phyloP scores from a whole-genome alignment of 257 asterid genomes.

The Lantana camara region DNA sequence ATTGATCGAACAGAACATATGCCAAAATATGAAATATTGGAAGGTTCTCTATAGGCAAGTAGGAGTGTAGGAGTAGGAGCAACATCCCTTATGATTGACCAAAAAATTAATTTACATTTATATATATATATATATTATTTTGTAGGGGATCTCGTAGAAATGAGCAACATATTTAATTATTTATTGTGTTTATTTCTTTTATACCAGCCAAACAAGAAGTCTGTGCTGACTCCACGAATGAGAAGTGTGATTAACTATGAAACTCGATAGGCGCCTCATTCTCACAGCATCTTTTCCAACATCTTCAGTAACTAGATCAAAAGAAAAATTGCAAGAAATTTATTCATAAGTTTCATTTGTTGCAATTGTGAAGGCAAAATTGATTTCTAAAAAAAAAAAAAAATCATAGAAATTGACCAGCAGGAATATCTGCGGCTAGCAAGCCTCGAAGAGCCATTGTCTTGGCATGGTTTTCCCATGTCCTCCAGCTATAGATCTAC shows the following conservation, averaged over 20 bases:
- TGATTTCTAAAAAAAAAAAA: not conserved
- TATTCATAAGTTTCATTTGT: conserved; percentile 9
- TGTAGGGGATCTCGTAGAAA: too few relatives aligned
- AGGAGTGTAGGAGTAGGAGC: too few relatives aligned
- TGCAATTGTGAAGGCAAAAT: not conserved
- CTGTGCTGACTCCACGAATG: conserved; percentile 93
- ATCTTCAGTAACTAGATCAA: conserved; percentile 47
- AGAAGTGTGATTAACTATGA: conserved; percentile 67
- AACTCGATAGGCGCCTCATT: conserved; percentile 68
- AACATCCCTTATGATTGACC: too few relatives aligned
- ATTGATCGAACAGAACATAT: not conserved
- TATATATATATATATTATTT: too few relatives aligned
- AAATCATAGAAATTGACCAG: conserved; percentile 28
- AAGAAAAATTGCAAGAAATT: not conserved
- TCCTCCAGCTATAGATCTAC: conserved; percentile 92
- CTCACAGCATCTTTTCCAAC: conserved; percentile 38
- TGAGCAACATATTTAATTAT: too few relatives aligned
- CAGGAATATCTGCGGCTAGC: conserved; percentile 42
- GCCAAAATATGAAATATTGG: conserved; percentile 17
- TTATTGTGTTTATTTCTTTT: too few relatives aligned
- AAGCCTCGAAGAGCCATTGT: conserved; percentile 70
- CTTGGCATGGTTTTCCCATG: conserved; percentile 87
- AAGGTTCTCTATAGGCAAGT: not conserved
- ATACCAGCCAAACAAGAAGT: conserved; percentile 94
- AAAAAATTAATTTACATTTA: too few relatives aligned